Evolutionary conservation across 768 basidiomycete genomes (phyloP).

Genomic region (Lentinula sp.): DNA sequence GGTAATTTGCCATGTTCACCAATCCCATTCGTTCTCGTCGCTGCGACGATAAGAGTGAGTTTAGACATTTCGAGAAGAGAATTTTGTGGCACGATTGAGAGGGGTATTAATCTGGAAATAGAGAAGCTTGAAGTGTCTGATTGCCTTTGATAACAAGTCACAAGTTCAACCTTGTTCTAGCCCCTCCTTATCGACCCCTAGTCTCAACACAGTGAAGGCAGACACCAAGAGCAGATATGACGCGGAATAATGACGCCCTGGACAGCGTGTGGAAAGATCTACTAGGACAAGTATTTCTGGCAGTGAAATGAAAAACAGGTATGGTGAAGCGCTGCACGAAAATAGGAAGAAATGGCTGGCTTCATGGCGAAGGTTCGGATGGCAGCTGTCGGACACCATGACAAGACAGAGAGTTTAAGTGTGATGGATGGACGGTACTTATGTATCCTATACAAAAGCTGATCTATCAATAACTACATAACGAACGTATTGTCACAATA

Average conservation of each 20-base stretch:
- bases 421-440: too few relatives aligned
- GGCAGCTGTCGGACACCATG: not conserved
- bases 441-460: too few relatives aligned
- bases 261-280: not conserved
- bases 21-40: slow-evolving; percentile 83
- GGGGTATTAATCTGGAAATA: not conserved
- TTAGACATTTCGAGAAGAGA: slow-evolving; percentile 41
- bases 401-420: not conserved
- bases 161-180: not conserved
- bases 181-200: not conserved
- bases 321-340: not conserved
- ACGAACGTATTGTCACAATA: too few relatives aligned
- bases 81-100: not conserved
- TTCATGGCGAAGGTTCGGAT: not conserved
- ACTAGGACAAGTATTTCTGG: too few relatives aligned
- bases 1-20: slow-evolving; percentile 73
- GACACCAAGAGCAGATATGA: not conserved
- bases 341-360: not conserved
- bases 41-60: slow-evolving; percentile 91
- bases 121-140: not conserved
- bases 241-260: not conserved
- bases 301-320: not conserved
- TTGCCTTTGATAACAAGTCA: not conserved
- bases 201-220: not conserved
- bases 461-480: too few relatives aligned